These are phyloP conservation scores for Coleophoma eucalyptorum DNA, from an alignment of 2,329 filamentous ascomycete species.

Conservation along the genomic window DNA sequence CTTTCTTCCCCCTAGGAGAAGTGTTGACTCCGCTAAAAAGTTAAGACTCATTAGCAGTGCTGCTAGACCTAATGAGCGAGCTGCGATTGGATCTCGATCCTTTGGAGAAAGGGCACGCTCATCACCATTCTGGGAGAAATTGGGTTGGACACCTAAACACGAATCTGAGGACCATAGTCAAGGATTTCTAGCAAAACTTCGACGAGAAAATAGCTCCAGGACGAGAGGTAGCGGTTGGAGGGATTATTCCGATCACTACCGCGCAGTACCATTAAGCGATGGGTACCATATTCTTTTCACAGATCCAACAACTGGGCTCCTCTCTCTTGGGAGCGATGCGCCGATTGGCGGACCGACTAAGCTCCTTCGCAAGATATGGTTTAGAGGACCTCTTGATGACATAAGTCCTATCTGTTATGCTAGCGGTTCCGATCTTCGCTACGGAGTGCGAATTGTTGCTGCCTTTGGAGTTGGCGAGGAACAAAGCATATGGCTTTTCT, in stretches of 20 bases:
- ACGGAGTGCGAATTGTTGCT: conserved; percentile 55
- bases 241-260: conserved; percentile 51
- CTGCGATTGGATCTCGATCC: conserved; percentile 19
- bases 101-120: conserved; percentile 17
- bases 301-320: conserved; percentile 49
- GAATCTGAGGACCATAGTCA: conserved; percentile 7
- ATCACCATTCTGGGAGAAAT: conserved; percentile 22
- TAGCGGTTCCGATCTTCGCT: conserved; percentile 49
- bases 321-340: conserved; percentile 60
- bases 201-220: conserved; percentile 8
- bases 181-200: conserved; percentile 10
- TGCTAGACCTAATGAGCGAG: conserved; percentile 34
- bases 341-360: conserved; percentile 51
- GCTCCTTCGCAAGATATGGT: conserved; percentile 54
- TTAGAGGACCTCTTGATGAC: conserved; percentile 30
- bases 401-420: conserved; percentile 48
- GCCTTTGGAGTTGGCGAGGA: conserved; percentile 41
- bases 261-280: conserved; percentile 61
- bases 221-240: conserved; percentile 9
- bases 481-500: conserved; percentile 54
- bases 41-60: conserved; percentile 60
- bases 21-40: conserved; percentile 49
- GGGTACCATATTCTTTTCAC: conserved; percentile 62
- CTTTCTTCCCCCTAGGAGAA: conserved; percentile 52
- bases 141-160: conserved; percentile 8